Evolutionary conservation across 192 early-diverging fungal genomes (phyloP), one percentile per base, ranked within the genome.

Genomic region (Mortierella hygrophila): DNA sequence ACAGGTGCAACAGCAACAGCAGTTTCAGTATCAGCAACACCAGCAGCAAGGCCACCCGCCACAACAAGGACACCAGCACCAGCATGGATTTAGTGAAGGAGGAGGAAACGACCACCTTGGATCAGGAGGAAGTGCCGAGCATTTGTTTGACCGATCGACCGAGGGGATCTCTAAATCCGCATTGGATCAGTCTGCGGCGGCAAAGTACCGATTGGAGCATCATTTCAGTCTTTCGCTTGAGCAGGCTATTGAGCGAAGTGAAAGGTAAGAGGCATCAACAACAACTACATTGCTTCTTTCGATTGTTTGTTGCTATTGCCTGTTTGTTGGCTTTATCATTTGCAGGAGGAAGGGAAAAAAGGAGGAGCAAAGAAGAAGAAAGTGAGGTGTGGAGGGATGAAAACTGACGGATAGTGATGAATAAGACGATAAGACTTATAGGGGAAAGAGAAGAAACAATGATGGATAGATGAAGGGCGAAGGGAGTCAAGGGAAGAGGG

Each of bases 201-300:
- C 97, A 52, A 99, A 97, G 89, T 93, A 96, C 60, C 96, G 95
- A 74, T 91, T 99, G 38, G 96, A 99, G 81, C 93, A 97, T 90
- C 97, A 97, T 74, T 99, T 99, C 91, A 97, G 96, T 82, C 91
- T 93, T 32, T 90, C 96, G 46, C 92, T 99, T 72, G 92, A 94
- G 9, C 97, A 99, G 82, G 97, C 96, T 75, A 94, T 94, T 76
- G 98, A 99, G 76, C 89, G 94, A 74, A 95, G 93, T 76, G 91
- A 95, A 80, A 92, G 95, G 93, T 92, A 88, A 44, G 15, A 13
- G 23, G 20, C 15, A 52, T 3, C 18, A 18, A 20, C 4, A 52
- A 15, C 49, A 55, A 60, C 15, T 8, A n/a, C 16, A 11, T 20
- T 1, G 18, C 1, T 23, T 32, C 37, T 35, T 35, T 20, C 60